These are phyloP conservation scores for Trypanosoma congolense DNA, from an alignment of 208 protist species.

Conservation along the genomic window DNA sequence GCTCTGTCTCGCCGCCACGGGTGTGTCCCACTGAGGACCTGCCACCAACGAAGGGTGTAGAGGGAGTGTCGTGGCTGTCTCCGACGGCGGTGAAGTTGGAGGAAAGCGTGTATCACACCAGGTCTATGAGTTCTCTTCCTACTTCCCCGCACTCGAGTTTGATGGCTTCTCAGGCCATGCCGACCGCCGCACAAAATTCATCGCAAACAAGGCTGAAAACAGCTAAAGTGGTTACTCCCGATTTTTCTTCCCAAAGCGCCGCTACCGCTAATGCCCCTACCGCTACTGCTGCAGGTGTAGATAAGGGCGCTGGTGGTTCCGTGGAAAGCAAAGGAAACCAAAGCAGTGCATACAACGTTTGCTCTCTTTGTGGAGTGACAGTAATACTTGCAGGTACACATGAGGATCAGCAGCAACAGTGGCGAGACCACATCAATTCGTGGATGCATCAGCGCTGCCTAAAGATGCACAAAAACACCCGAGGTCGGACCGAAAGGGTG, in stretches of 20 bases:
- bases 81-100: slow-evolving; percentile 12
- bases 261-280: not conserved
- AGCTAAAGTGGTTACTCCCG: too few species aligned
- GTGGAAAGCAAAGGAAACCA: not conserved
- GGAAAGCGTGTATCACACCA: slow-evolving; percentile 9
- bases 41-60: slow-evolving; percentile 9
- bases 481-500: not conserved
- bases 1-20: slow-evolving; percentile 2
- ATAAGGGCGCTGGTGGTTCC: not conserved
- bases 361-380: slow-evolving; percentile 16
- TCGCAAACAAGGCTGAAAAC: too few species aligned
- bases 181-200: not conserved
- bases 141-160: not conserved
- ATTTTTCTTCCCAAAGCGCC: not conserved
- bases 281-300: not conserved
- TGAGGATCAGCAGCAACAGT: slow-evolving; percentile 18
- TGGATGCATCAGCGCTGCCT: slow-evolving; percentile 21
- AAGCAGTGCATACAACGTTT: slow-evolving; percentile 2
- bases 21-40: slow-evolving; percentile 22
- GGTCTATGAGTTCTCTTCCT: not conserved
- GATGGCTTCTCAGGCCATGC: not conserved
- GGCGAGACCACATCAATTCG: slow-evolving; percentile 15
- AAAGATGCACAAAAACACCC: not conserved
- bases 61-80: not conserved
- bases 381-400: slow-evolving; percentile 14